Evolutionary conservation across 768 basidiomycete genomes (phyloP).

Genomic region (Rhodotorula graminis): DNA sequence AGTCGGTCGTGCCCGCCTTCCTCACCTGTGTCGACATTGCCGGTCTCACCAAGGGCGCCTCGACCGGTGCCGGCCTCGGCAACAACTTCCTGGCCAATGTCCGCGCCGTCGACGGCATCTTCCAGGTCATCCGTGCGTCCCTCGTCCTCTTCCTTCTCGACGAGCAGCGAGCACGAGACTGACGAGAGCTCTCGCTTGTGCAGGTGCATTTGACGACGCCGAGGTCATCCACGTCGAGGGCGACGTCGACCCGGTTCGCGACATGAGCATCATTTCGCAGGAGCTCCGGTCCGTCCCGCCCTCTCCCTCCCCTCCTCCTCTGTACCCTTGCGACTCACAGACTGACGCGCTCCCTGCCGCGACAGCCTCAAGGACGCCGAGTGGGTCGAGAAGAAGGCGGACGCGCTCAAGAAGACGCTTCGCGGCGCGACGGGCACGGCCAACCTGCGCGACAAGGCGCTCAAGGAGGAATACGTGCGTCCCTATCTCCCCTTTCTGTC

Average conservation of each 20-base stretch:
- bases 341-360: not conserved
- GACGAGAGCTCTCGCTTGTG: too few species aligned
- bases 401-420: slow-evolving; percentile 62
- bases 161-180: not conserved
- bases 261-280: slow-evolving; percentile 95
- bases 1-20: slow-evolving; percentile 80
- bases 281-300: slow-evolving; percentile 61
- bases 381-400: slow-evolving; percentile 91
- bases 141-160: too few species aligned
- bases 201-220: slow-evolving; percentile 86
- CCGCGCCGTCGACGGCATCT: slow-evolving; percentile 96
- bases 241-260: slow-evolving; percentile 88
- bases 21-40: slow-evolving; percentile 98
- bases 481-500: not conserved
- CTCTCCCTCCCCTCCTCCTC: not conserved
- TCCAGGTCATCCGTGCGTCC: slow-evolving; percentile 76
- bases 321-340: not conserved
- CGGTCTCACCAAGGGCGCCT: slow-evolving; percentile 95
- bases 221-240: slow-evolving; percentile 99
- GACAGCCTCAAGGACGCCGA: slow-evolving; percentile 82
- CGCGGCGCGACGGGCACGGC: slow-evolving; percentile 63
- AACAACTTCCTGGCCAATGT: slow-evolving; percentile 97
- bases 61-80: slow-evolving; percentile 94
- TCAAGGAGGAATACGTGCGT: slow-evolving; percentile 88
- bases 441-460: slow-evolving; percentile 86